Base-by-base conservation (phyloP, 2,329 filamentous ascomycete species). In the Xylaria sp. region DNA sequence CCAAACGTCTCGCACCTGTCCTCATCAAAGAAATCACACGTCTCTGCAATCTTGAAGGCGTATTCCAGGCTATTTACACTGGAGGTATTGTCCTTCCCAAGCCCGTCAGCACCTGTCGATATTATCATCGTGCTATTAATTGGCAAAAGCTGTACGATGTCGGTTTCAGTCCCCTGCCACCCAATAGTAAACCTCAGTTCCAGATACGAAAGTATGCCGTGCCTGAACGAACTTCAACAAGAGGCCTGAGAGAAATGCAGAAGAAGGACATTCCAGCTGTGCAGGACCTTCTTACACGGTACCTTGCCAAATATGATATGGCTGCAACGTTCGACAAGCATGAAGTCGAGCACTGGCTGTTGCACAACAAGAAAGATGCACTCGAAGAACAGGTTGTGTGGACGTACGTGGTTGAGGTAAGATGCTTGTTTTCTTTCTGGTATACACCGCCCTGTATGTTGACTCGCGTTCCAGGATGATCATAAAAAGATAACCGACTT, bases 21-120 rank as follows among this genome's bases (percentile, higher is more conserved):
- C 88, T 99, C 62, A 99, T 99, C 85, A 97, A 97, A 81, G 96
- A 99, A 80, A 93, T 99, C 75, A 99, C 96, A 5, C 91, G 96
- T 57, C 88, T 94, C 71, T 97, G 93, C 84, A 97, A 98, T 81
- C 82, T 94, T 57, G 86, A 92, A 72, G 92, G 91, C 65, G 91
- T 97, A 73, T 98, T 92, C 87, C 96, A 99, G 81, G 96, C 95
- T 59, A 93, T 99, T 67, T 98, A 97, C 83, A 99, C 96, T 0
- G 96, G 91, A 33, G 96, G 96, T 46, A 90, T 95, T 23, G 90
- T 99, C 46, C 87, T 99, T 1, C 96, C 96, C 33, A 97, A 91
- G 44, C 96, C 96, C 4, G 89, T 99, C 71, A 94, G 92, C 81
- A 97, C 94, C 11, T 97, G 94, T 78, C 89, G 96, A 72, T 99